These are phyloP conservation scores for Solanum stenotomum DNA, from an alignment of 257 asterid species.

Conservation along the genomic window DNA sequence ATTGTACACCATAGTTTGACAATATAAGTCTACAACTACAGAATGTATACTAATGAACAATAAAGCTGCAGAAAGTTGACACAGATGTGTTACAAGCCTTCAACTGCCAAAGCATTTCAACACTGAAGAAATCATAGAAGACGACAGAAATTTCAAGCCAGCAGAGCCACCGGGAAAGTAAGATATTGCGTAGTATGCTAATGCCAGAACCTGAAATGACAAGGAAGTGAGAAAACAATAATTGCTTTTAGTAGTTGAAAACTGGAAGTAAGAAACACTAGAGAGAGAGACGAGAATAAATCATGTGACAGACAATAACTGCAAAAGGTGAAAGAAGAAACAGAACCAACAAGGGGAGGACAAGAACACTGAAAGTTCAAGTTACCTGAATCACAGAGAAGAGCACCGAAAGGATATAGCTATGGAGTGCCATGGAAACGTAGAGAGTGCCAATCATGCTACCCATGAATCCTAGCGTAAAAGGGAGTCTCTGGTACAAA, in stretches of 20 bases:
- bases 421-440: slow-evolving; percentile 92
- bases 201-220: slow-evolving; percentile 61
- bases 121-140: slow-evolving; percentile 64
- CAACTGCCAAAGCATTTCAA: slow-evolving; percentile 74
- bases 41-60: background rate
- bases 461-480: slow-evolving; percentile 79
- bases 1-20: background rate
- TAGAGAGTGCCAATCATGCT: slow-evolving; percentile 89
- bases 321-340: background rate
- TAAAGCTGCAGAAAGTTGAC: background rate
- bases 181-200: slow-evolving; percentile 76
- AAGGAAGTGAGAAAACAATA: background rate
- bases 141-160: slow-evolving; percentile 75
- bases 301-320: background rate
- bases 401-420: slow-evolving; percentile 79
- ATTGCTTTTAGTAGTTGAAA: background rate
- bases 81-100: background rate
- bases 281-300: background rate
- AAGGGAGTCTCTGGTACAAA: slow-evolving; percentile 77
- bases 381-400: slow-evolving; percentile 89
- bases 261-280: background rate
- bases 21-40: background rate
- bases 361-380: background rate
- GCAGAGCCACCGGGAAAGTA: slow-evolving; percentile 96
- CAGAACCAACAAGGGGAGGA: background rate